Evolutionary conservation across 1,284 basidiomycete species (phyloP).

Genomic region (Nidula niveotomentosa): DNA sequence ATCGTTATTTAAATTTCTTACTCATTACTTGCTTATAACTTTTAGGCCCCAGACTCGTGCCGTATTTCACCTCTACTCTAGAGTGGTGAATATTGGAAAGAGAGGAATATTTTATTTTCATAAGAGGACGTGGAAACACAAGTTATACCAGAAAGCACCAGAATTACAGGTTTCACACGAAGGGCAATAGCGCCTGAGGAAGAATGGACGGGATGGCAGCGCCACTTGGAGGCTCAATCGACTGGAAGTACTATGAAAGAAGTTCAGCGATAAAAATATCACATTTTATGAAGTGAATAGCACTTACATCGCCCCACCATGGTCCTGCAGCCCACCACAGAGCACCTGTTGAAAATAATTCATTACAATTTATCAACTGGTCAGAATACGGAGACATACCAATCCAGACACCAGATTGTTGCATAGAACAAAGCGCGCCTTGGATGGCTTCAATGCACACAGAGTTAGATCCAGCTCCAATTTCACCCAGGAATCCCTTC

Average conservation of each 20-base stretch:
- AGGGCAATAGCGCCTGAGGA: slow-evolving; percentile 57
- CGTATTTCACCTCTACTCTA: too few relatives aligned
- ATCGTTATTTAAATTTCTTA: too few relatives aligned
- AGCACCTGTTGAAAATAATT: slow-evolving; percentile 19
- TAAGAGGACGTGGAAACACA: too few relatives aligned
- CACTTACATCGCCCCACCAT: slow-evolving; percentile 59
- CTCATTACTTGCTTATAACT: too few relatives aligned
- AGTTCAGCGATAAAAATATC: slow-evolving; percentile 6
- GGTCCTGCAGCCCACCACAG: slow-evolving; percentile 64
- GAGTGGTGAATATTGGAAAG: too few relatives aligned
- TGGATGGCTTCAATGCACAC: slow-evolving; percentile 52
- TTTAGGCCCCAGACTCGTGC: too few relatives aligned
- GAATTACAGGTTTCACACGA: slow-evolving; percentile 34
- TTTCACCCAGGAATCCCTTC: slow-evolving; percentile 66
- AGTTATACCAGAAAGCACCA: too few relatives aligned
- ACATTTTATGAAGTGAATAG: not conserved
- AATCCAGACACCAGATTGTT: slow-evolving; percentile 58
- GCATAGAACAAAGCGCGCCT: slow-evolving; percentile 58
- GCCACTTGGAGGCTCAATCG: slow-evolving; percentile 62
- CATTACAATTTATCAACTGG: not conserved
- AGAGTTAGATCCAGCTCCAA: slow-evolving; percentile 56
- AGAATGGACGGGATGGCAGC: slow-evolving; percentile 48
- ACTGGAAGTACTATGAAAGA: slow-evolving; percentile 52
- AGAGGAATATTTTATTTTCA: too few relatives aligned
- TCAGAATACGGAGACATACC: slow-evolving; percentile 22